phyloP scores from a whole-genome alignment of 495 filamentous ascomycete genomes.

The Penicillium parvum region DNA sequence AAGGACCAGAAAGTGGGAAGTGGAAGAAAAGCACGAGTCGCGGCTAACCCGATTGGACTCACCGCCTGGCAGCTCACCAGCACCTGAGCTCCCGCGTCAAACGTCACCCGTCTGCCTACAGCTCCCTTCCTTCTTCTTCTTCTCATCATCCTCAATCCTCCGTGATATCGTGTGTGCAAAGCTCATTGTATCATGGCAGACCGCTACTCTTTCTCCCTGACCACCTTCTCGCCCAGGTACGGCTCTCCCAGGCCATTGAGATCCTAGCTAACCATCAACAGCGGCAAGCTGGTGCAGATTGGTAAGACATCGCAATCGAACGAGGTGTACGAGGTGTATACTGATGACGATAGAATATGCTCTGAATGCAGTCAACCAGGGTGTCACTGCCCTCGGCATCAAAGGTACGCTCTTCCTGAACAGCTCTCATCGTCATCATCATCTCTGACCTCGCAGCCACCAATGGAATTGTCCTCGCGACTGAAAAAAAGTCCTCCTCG shows the following conservation, averaged over 20 bases:
- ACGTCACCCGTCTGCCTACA: constrained; percentile 31
- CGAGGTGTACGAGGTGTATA: too few species aligned
- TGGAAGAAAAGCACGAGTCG: too few species aligned
- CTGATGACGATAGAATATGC: constrained; percentile 96
- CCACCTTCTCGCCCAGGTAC: constrained; percentile 99
- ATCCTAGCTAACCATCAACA: constrained; percentile 35
- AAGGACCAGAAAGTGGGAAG: constrained; percentile 2
- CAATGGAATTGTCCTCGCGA: constrained; percentile 98
- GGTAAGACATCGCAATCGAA: too few species aligned
- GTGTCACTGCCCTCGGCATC: constrained; percentile 95
- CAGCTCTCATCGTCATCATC: not conserved
- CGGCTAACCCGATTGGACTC: constrained; percentile 20
- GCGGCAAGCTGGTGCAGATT: constrained; percentile 85
- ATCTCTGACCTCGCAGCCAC: constrained; percentile 56
- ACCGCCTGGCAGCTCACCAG: constrained; percentile 32
- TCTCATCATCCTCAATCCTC: constrained; percentile 6
- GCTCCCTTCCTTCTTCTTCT: constrained; percentile 12
- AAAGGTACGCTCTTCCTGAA: constrained; percentile 67
- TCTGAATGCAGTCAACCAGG: constrained; percentile 97
- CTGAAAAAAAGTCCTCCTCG: constrained; percentile 98
- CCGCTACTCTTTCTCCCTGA: constrained; percentile 98
- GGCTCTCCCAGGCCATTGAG: constrained; percentile 16
- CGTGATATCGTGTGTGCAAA: constrained; percentile 5
- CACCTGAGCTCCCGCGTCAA: constrained; percentile 30
- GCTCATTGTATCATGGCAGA: constrained; percentile 76